Base-by-base conservation (phyloP, 2,329 filamentous ascomycete genomes). In the Paracamarosporium sp. region DNA sequence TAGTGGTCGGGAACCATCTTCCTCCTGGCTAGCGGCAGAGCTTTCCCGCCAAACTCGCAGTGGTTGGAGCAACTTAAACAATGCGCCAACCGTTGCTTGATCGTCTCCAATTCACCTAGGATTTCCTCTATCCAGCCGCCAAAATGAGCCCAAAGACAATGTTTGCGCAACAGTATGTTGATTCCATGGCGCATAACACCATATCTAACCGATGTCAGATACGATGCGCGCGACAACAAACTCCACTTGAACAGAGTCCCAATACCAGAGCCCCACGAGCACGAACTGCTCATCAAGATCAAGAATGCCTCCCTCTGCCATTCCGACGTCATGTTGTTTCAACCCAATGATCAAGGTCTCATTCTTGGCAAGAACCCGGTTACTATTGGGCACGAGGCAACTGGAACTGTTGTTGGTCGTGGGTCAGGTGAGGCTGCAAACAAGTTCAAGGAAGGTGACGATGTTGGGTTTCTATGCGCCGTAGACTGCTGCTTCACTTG, bases 181-280 rank as follows among this genome's bases (percentile, higher is more conserved):
- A 22, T 36, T 5, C 12, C 13, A 27, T 3, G 11, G 31, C 30
- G 30, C 12, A 22, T 17, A 17, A 12, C 27, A 30, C 9, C 12
- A 25, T 12, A 17, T 27, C 22, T 48, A 5, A 48, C 30, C 4
- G 13, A 25, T n/a, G 9, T 11, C 40, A 67, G 66, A 59, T 75
- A 73, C 45, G 71, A 75, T 38, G 56, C 60, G 11, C 63, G 67
- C 30, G 73, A 75, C 58, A 76, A 76, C 54, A 71, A 74, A 51
- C 62, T 78, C 11, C 68, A 76, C 33, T 74, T 82, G 54, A 81
- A 82, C 53, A 69, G 78, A 38, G 68, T 83, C 27, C 76, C 79
- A 8, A 74, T 82, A 31, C 81, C 81, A 4, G 67, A 69, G 27
- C 79, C 80, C 4, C 70, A 71, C 28, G 72, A 73, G 24, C 77